Percentiles rank a stretch among this genome's conserved stretches.
Conservation (phyloP, 2,329 filamentous ascomycete species). For the Trichoderma asperellum region DNA sequence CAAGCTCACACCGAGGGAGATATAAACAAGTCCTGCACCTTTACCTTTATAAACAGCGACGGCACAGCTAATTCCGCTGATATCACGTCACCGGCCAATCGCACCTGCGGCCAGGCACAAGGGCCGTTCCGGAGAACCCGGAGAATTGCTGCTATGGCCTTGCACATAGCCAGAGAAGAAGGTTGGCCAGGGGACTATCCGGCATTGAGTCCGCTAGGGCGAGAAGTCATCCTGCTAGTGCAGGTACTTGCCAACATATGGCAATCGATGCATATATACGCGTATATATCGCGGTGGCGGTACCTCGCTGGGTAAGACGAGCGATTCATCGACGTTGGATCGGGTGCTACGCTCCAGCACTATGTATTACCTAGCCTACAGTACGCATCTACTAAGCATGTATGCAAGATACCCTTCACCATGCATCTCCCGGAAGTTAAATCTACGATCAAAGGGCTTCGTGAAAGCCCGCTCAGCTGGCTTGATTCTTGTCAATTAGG, state of each 20-base stretch:
- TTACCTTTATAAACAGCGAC: constrained; percentile 10
- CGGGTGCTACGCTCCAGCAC: neutral
- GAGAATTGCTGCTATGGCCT: constrained; percentile 5
- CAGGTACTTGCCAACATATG: neutral
- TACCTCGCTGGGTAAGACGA: neutral
- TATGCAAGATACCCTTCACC: neutral
- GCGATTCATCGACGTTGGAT: neutral
- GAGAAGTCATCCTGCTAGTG: neutral
- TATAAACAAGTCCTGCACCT: neutral
- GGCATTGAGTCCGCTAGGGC: constrained; percentile 3
- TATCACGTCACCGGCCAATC: constrained; percentile 17
- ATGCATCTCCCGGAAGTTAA: neutral
- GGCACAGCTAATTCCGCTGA: neutral
- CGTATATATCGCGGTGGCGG: neutral
- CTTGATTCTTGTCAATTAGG: neutral
- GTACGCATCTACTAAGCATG: neutral
- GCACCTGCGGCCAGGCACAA: constrained; percentile 8
- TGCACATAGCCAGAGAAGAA: neutral
- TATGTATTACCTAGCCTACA: neutral
- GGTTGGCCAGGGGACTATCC: neutral
- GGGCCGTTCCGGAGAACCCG: constrained; percentile 20
- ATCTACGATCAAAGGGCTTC: neutral
- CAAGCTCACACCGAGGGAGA: neutral
- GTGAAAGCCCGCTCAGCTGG: neutral
- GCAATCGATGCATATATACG: neutral